phyloP scores from a whole-genome alignment of 495 filamentous ascomycete genomes.

The Lasiosphaeriaceae sp. region DNA sequence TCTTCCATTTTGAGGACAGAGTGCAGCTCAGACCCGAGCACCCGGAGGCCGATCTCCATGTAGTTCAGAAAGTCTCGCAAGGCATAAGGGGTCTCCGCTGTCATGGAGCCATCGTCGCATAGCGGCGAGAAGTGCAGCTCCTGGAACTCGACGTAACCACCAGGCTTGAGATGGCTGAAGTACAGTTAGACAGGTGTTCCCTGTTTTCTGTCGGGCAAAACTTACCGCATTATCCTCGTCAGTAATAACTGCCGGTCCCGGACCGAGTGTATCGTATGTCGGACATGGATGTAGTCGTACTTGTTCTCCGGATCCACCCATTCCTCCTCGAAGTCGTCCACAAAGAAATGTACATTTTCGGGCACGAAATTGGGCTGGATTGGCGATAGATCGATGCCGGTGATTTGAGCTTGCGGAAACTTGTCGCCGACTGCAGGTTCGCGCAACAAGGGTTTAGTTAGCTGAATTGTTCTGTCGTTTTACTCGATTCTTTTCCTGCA shows the following conservation, averaged over 20 bases:
- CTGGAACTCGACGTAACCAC: slow-evolving; percentile 53
- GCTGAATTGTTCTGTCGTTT: background rate
- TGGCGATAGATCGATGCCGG: slow-evolving; percentile 64
- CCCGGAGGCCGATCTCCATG: slow-evolving; percentile 24
- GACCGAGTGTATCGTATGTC: slow-evolving; percentile 48
- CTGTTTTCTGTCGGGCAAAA: background rate
- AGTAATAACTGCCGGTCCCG: slow-evolving; percentile 33
- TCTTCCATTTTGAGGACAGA: slow-evolving; percentile 17
- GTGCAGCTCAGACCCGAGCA: slow-evolving; percentile 25
- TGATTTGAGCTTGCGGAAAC: slow-evolving; percentile 48
- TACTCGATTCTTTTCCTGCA: background rate
- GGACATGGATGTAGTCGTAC: slow-evolving; percentile 57
- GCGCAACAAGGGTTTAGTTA: slow-evolving; percentile 13
- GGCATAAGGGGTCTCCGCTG: slow-evolving; percentile 28
- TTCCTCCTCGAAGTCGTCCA: slow-evolving; percentile 58
- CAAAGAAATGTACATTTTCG: slow-evolving; percentile 55
- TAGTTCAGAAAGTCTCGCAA: slow-evolving; percentile 31
- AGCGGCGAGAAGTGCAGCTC: slow-evolving; percentile 38
- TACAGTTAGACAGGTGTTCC: slow-evolving; percentile 4
- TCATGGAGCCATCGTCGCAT: slow-evolving; percentile 42
- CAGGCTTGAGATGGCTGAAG: slow-evolving; percentile 42
- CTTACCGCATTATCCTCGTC: slow-evolving; percentile 32
- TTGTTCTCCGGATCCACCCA: slow-evolving; percentile 52
- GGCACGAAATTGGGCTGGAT: slow-evolving; percentile 58
- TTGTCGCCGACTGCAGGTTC: slow-evolving; percentile 38